Evolutionary conservation across 208 protist genomes (phyloP).

Genomic region (Trypanosoma theileri): DNA sequence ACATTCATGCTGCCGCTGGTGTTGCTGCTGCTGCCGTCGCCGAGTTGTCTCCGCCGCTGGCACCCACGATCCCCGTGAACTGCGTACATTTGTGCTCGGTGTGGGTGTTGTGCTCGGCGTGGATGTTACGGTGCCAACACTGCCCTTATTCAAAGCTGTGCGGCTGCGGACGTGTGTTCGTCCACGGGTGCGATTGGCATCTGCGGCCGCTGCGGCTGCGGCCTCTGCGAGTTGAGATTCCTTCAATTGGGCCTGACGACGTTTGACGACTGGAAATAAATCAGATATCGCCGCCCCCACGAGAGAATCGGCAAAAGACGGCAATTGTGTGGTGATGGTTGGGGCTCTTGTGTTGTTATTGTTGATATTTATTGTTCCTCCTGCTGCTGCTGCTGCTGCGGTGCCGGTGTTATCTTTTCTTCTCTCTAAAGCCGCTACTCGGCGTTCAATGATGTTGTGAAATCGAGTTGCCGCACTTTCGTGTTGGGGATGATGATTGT

Average conservation of each 20-base stretch:
- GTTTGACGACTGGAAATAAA: constrained; percentile 22
- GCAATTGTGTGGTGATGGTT: neutral
- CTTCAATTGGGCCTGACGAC: constrained; percentile 25
- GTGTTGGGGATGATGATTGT: too few relatives aligned
- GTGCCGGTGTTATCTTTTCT: too few relatives aligned
- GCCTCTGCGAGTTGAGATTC: constrained; percentile 23
- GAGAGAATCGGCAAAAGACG: constrained; percentile 29
- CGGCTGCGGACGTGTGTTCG: too few relatives aligned
- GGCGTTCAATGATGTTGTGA: constrained; percentile 25
- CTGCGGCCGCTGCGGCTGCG: constrained; percentile 1
- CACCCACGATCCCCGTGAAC: neutral
- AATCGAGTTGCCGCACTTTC: constrained; percentile 17
- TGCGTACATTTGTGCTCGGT: neutral
- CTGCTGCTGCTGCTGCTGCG: too few relatives aligned
- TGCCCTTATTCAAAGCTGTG: too few relatives aligned
- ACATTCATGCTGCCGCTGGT: too few relatives aligned
- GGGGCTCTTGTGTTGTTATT: too few relatives aligned
- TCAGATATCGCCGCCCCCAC: constrained; percentile 30
- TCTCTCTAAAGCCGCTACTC: constrained; percentile 17
- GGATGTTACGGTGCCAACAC: neutral
- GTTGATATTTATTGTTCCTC: too few relatives aligned
- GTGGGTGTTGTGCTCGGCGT: neutral
- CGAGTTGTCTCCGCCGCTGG: too few relatives aligned
- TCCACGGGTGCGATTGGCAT: neutral
- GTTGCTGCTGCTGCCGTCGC: too few relatives aligned